phyloP scores from a whole-genome alignment of 768 basidiomycete species.

The Termitomyces sp. region DNA sequence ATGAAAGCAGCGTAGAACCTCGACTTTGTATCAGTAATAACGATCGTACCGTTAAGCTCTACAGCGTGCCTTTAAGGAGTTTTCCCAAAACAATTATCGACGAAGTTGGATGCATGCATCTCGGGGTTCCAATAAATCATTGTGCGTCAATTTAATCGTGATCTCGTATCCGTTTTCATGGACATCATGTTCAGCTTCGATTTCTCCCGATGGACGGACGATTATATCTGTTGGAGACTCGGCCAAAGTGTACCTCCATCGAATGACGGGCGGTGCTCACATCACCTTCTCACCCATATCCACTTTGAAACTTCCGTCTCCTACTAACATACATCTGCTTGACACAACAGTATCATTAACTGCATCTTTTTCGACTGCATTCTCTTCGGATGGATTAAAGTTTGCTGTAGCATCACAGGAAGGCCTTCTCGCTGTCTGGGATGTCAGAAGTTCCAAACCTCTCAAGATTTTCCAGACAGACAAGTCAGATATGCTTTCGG shows the following conservation, averaged over 20 bases:
- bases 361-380: constrained; percentile 79
- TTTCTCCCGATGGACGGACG: constrained; percentile 84
- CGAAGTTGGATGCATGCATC: constrained; percentile 46
- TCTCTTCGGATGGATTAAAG: constrained; percentile 68
- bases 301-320: constrained; percentile 62
- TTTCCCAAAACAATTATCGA: constrained; percentile 34
- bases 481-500: constrained; percentile 24
- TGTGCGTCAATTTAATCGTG: constrained; percentile 40
- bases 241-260: constrained; percentile 77
- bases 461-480: constrained; percentile 65
- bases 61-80: constrained; percentile 59
- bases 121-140: constrained; percentile 77
- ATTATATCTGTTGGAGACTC: constrained; percentile 91
- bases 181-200: constrained; percentile 52
- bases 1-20: constrained; percentile 66
- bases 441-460: constrained; percentile 69
- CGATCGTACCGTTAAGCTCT: constrained; percentile 76
- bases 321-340: constrained; percentile 32
- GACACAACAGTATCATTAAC: constrained; percentile 41
- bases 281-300: constrained; percentile 63
- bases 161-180: not conserved
- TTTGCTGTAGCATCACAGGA: constrained; percentile 85
- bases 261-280: constrained; percentile 58
- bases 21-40: constrained; percentile 84
- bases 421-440: constrained; percentile 77